Conservation (phyloP, 768 basidiomycete genomes). For the Phlegmacium glaucopus region DNA sequence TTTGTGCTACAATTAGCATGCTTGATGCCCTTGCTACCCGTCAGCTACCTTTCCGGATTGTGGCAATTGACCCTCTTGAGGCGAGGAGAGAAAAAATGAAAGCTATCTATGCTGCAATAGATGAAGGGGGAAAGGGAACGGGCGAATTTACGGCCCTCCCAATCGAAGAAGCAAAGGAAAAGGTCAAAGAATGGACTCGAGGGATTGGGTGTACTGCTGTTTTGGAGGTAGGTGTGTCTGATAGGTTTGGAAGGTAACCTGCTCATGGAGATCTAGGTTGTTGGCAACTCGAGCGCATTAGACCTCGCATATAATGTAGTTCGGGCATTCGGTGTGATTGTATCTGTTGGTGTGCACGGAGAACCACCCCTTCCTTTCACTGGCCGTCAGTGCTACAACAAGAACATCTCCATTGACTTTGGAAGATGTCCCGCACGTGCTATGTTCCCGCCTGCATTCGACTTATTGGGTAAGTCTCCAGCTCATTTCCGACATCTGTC, state of each 20-base stretch:
- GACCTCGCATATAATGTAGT: slow-evolving; percentile 67
- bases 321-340: slow-evolving; percentile 70
- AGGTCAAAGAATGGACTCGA: slow-evolving; percentile 50
- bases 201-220: slow-evolving; percentile 61
- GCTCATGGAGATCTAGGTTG: slow-evolving; percentile 45
- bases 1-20: slow-evolving; percentile 63
- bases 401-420: slow-evolving; percentile 78
- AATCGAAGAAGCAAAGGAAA: slow-evolving; percentile 47
- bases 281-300: slow-evolving; percentile 65
- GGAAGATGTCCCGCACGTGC: slow-evolving; percentile 80
- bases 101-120: slow-evolving; percentile 52
- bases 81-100: slow-evolving; percentile 56
- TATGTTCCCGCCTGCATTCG: slow-evolving; percentile 70
- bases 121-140: slow-evolving; percentile 36
- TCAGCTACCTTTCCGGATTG: slow-evolving; percentile 46
- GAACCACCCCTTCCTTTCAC: slow-evolving; percentile 51
- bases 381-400: slow-evolving; percentile 60
- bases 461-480: slow-evolving; percentile 48
- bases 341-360: slow-evolving; percentile 73
- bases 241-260: neutral
- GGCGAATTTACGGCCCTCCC: slow-evolving; percentile 50
- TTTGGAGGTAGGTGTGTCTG: slow-evolving; percentile 51
- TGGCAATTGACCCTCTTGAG: slow-evolving; percentile 63
- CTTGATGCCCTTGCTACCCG: slow-evolving; percentile 54
- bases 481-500: neutral